A percentile compares a stretch with the other conserved stretches of the same genome.
Conservation (phyloP, 2,329 filamentous ascomycete species). For the Aspergillus nomiae region DNA sequence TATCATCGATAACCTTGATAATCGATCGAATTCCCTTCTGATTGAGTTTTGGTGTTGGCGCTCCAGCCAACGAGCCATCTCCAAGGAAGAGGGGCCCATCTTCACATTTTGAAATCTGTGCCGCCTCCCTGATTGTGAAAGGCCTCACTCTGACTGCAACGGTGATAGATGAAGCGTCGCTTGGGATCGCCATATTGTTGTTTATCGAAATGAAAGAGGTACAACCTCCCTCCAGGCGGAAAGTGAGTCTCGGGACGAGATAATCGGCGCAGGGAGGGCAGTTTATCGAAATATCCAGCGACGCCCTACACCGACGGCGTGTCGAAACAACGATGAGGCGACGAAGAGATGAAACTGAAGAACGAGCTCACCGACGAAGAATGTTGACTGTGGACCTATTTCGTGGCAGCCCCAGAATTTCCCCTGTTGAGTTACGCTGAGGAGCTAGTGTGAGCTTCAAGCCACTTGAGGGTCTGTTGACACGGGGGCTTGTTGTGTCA, state of each 20-base stretch:
- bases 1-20: conserved; percentile 94
- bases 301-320: conserved; percentile 23
- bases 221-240: conserved; percentile 22
- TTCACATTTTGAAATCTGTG: conserved; percentile 75
- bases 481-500: conserved; percentile 29
- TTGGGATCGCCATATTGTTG: conserved; percentile 44
- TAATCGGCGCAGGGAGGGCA: conserved; percentile 19
- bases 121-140: conserved; percentile 86
- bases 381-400: conserved; percentile 35
- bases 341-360: conserved; percentile 15
- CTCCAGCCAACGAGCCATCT: conserved; percentile 89
- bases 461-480: conserved; percentile 26
- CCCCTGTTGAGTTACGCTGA: conserved; percentile 18
- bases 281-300: conserved; percentile 21
- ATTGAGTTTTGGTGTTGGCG: conserved; percentile 79
- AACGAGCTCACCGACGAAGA: conserved; percentile 18
- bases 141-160: conserved; percentile 64
- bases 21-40: conserved; percentile 86
- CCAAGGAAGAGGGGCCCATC: conserved; percentile 92
- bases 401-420: conserved; percentile 13
- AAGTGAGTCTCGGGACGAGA: conserved; percentile 12
- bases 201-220: conserved; percentile 12
- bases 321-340: conserved; percentile 13
- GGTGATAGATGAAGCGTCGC: conserved; percentile 53
- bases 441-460: conserved; percentile 16